A percentile compares a stretch with the other conserved stretches of the same genome.
Evolutionary conservation across 345 rosid genomes (phyloP).

Genomic region (Geranium rotundifolium): DNA sequence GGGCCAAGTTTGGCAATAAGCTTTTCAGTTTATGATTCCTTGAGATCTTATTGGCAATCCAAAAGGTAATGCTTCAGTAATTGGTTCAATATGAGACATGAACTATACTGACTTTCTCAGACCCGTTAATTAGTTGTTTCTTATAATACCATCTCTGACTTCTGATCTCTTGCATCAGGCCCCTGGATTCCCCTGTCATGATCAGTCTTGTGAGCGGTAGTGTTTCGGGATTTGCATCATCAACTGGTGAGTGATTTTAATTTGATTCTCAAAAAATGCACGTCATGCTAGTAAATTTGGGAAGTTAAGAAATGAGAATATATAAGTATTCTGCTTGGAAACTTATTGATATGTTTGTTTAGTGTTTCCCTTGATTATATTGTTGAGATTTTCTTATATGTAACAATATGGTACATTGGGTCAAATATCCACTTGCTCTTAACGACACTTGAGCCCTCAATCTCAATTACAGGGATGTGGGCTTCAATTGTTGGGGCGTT

Average conservation of each 20-base stretch:
- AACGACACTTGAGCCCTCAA: no score
- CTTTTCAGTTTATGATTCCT: slow-evolving; percentile 64
- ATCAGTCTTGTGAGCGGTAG: slow-evolving; percentile 81
- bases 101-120: neutral
- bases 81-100: neutral
- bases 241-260: slow-evolving; percentile 48
- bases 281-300: no score
- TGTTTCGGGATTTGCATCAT: slow-evolving; percentile 87
- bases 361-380: no score
- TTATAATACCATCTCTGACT: neutral
- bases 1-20: slow-evolving; percentile 91
- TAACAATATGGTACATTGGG: no score
- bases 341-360: no score
- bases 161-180: slow-evolving; percentile 34
- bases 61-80: slow-evolving; percentile 35
- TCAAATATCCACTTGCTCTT: no score
- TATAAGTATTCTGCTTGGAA: no score
- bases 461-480: no score
- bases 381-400: no score
- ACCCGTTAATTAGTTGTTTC: neutral
- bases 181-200: slow-evolving; percentile 43
- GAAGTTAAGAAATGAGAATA: no score
- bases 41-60: slow-evolving; percentile 60
- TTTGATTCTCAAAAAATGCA: no score
- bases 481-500: no score